Base-by-base conservation (phyloP, 495 filamentous ascomycete species). In the Baudoinia panamericana region DNA sequence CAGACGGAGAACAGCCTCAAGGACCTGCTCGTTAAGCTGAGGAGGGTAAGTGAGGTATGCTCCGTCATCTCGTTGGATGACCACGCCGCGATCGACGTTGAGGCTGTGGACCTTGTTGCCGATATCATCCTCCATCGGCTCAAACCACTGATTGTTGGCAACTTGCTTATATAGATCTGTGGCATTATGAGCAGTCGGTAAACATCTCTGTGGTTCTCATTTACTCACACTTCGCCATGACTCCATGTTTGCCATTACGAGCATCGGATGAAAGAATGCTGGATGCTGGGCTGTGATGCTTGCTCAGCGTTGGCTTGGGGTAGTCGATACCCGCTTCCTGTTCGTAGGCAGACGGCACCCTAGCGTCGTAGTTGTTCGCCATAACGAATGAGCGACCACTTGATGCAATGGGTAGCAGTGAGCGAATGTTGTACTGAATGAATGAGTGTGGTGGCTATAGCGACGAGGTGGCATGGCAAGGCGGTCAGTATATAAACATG, bases 161-260 rank as follows among this genome's bases (percentile, higher is more conserved):
- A 33, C 30, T 16, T 33, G 30, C 30, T 33, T 33, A 16, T 33
- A 33, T 16, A 33, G 15, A 16, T 33, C 30, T 33, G 30, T 9
- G 8, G 7, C n/a, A 7, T 16, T 7, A 33, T 8, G 7, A 17
- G 30, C 18, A 9, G 15, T 7, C 30, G 6, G 30, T 16, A 33
- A 33, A 7, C 7, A 8, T 16, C 11, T 16, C 7, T 33, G 6
- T 11, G 17, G 7, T 33, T 16, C 6, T 11, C 8, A 33, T 8
- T 6, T 6, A 33, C 30, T 8, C 30, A 33, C 30, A 33, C 30
- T 33, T 33, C 10, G 30, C 30, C 30, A 33, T 33, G 30, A 33
- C 30, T 6, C 30, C 30, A 17, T 33, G 30, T 7, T 16, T 9
- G 30, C 30, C 30, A 33, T 33, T 33, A 7, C 30, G 30, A 33